Conservation (phyloP, 805 yeast species). For the Komagataella pseudopastoris region DNA sequence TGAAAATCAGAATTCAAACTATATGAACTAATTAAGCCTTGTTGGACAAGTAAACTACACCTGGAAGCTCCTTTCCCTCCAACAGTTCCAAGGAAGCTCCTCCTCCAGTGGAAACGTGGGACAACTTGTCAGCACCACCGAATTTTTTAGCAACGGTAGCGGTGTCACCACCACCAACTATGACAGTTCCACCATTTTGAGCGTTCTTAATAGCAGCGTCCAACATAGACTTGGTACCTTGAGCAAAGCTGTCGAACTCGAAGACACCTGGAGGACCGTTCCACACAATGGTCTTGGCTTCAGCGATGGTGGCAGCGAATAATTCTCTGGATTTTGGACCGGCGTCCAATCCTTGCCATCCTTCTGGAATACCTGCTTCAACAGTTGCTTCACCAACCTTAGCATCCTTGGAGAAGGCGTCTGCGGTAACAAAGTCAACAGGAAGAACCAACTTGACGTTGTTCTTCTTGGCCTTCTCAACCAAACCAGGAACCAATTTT, state of each 20-base stretch:
- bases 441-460: conserved; percentile 90
- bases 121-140: conserved; percentile 91
- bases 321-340: conserved; percentile 83
- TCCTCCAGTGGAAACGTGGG: conserved; percentile 99
- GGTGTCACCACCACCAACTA: conserved; percentile 99
- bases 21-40: conserved; percentile 6
- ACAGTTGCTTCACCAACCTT: conserved; percentile 72
- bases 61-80: conserved; percentile 98
- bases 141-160: conserved; percentile 98
- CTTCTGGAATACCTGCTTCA: conserved; percentile 86
- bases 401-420: conserved; percentile 88
- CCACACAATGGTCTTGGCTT: conserved; percentile 98
- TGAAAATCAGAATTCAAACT: neutral
- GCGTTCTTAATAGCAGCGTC: conserved; percentile 83
- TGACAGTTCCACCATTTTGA: conserved; percentile 82
- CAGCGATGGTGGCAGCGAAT: conserved; percentile 70
- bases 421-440: conserved; percentile 92
- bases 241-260: conserved; percentile 86
- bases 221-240: conserved; percentile 83
- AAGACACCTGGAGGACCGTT: conserved; percentile 99
- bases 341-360: conserved; percentile 91
- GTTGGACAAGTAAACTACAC: conserved; percentile 85
- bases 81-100: conserved; percentile 98
- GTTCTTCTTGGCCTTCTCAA: conserved; percentile 94
- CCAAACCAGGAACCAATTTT: conserved; percentile 80